phyloP scores from a whole-genome alignment of 208 protist genomes.

The Sergeia podlipaevii region DNA sequence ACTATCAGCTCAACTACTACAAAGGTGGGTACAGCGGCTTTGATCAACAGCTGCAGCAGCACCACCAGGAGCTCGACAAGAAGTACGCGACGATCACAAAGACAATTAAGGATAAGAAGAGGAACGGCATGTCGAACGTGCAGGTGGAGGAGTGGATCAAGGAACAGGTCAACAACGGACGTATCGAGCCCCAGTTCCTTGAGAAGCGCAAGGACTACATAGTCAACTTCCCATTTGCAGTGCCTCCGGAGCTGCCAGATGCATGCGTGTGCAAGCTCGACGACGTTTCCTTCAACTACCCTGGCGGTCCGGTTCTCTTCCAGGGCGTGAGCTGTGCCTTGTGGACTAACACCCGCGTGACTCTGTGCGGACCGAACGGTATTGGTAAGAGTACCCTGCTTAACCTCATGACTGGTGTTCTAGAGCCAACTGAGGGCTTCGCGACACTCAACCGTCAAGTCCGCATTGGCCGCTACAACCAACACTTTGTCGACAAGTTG shows the following conservation, averaged over 20 bases:
- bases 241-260: slow-evolving; percentile 73
- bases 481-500: slow-evolving; percentile 93
- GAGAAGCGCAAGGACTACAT: slow-evolving; percentile 87
- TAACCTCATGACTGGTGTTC: slow-evolving; percentile 84
- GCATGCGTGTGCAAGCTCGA: slow-evolving; percentile 82
- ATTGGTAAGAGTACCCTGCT: slow-evolving; percentile 93
- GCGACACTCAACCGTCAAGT: slow-evolving; percentile 79
- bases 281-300: slow-evolving; percentile 84
- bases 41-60: slow-evolving; percentile 66
- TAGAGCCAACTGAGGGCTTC: slow-evolving; percentile 67
- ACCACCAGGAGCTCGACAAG: slow-evolving; percentile 83
- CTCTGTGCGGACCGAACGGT: slow-evolving; percentile 89
- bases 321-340: slow-evolving; percentile 75
- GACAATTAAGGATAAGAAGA: slow-evolving; percentile 83
- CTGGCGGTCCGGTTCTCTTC: slow-evolving; percentile 65
- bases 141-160: slow-evolving; percentile 82
- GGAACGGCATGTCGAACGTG: slow-evolving; percentile 84
- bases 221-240: slow-evolving; percentile 86
- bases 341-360: slow-evolving; percentile 88
- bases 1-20: slow-evolving; percentile 89
- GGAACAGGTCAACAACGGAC: slow-evolving; percentile 62
- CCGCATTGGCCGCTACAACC: slow-evolving; percentile 87
- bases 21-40: slow-evolving; percentile 73
- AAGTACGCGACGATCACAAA: slow-evolving; percentile 70
- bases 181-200: slow-evolving; percentile 59